A percentile compares a stretch with the other conserved stretches of the same genome.
phyloP scores from a whole-genome alignment of 1,284 basidiomycete species.

The Lignosus rhinocerotis region DNA sequence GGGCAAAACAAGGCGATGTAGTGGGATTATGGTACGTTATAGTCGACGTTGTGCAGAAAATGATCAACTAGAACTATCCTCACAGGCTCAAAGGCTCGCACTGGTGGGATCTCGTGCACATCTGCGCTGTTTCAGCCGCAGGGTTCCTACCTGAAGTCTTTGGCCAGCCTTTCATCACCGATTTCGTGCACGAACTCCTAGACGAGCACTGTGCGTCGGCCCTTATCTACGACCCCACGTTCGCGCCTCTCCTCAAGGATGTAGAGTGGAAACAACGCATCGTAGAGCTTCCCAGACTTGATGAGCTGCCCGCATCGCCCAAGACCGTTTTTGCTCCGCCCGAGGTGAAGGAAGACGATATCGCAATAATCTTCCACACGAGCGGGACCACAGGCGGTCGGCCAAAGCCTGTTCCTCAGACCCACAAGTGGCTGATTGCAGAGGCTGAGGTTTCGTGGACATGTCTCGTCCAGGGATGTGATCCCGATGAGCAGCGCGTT shows the following conservation, averaged over 20 bases:
- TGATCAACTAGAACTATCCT: background rate
- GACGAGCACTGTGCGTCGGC: slow-evolving; percentile 20
- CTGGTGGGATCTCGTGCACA: slow-evolving; percentile 29
- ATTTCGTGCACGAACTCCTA: slow-evolving; percentile 23
- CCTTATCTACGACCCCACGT: slow-evolving; percentile 26
- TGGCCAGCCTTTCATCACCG: slow-evolving; percentile 21
- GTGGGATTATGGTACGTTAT: slow-evolving; percentile 14
- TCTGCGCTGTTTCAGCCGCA: slow-evolving; percentile 29
- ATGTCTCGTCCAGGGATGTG: slow-evolving; percentile 26
- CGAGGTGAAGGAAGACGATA: slow-evolving; percentile 23
- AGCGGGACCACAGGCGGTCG: slow-evolving; percentile 34
- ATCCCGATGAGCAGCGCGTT: slow-evolving; percentile 24
- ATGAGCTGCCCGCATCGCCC: background rate
- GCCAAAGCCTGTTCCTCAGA: slow-evolving; percentile 33
- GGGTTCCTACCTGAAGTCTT: slow-evolving; percentile 34
- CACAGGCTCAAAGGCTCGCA: slow-evolving; percentile 30
- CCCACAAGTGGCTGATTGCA: slow-evolving; percentile 28
- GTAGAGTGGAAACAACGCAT: slow-evolving; percentile 5
- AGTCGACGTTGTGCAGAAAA: background rate
- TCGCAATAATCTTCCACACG: slow-evolving; percentile 35
- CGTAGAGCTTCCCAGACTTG: slow-evolving; percentile 3
- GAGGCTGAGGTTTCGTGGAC: slow-evolving; percentile 22
- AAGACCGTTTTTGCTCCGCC: background rate
- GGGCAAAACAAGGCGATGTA: slow-evolving; percentile 8
- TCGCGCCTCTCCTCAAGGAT: slow-evolving; percentile 14